phyloP scores from a whole-genome alignment of 208 protist species.

The Crithidia mellificae region DNA sequence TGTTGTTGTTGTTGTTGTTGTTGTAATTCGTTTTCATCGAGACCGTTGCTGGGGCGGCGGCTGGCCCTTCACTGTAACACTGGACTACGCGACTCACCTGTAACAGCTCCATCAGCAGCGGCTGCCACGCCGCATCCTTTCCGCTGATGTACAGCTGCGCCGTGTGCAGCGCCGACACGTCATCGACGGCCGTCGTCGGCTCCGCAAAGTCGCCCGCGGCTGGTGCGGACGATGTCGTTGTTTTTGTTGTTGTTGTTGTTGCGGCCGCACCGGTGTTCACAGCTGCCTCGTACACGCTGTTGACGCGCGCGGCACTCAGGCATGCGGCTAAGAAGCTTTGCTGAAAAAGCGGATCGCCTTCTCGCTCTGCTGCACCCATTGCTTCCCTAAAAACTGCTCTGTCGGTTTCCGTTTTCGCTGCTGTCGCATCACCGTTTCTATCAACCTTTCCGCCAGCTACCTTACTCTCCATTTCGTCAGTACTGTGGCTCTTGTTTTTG shows the following conservation, averaged over 20 bases:
- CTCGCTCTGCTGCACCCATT: no score
- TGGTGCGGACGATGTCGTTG: not conserved
- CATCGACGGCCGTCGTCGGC: constrained; percentile 26
- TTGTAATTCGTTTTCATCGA: no score
- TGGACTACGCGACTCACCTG: constrained; percentile 67
- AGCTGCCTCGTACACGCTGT: constrained; percentile 18
- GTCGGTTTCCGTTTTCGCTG: not conserved
- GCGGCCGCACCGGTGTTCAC: not conserved
- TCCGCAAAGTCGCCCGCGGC: no score
- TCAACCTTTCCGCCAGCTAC: no score
- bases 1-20: not conserved
- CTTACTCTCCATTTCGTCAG: no score
- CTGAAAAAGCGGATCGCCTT: constrained; percentile 15
- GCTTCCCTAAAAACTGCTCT: not conserved
- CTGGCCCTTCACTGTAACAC: constrained; percentile 59
- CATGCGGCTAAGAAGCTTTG: constrained; percentile 3
- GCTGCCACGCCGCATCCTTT: constrained; percentile 77
- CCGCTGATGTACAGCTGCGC: constrained; percentile 66
- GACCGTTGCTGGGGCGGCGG: not conserved
- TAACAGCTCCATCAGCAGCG: constrained; percentile 64
- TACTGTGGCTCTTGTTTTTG: not conserved
- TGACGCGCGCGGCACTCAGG: constrained; percentile 14
- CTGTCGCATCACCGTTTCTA: no score
- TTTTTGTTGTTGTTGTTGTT: no score
- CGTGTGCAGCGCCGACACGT: constrained; percentile 41